Base-by-base conservation (phyloP, 495 filamentous ascomycete genomes). In the Tuber aestivum region DNA sequence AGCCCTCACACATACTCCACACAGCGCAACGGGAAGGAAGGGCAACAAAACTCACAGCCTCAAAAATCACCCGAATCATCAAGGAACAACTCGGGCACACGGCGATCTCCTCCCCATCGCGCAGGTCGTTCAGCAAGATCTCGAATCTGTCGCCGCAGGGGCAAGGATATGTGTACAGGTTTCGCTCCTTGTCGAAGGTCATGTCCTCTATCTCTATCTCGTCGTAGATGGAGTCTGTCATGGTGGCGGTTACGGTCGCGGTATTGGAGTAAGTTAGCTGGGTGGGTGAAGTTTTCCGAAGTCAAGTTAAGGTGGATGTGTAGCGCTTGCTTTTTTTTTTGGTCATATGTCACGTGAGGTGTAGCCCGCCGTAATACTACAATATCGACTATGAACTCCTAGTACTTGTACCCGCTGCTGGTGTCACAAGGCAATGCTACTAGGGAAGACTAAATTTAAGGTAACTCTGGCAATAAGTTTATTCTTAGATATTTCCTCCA, bases 151-250 rank as follows among this genome's bases (percentile, higher is more conserved):
- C 95, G 84, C 95, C 95, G 84, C 95, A 99, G 0, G 95, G 95
- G 83, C 95, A 99, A 23, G 95, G 95, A 84, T 94, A 97, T 84
- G 94, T 92, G 85, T 97, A 99, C 81, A 97, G 90, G 84, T 96
- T 90, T 35, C 93, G 87, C 4, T 87, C 87, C 38, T 90, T 85
- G 84, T 99, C 94, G 84, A 89, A 99, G 83, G 93, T 95, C 92
- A 98, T 97, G 84, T 99, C 95, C 84, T 99, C 95, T 88, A 99
- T 97, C 83, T 99, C 95, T 86, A 99, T 94, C 85, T 99, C 95
- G 85, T 99, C 95, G 87, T 99, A 99, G 82, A 97, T 92, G 74
- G 91, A 89, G 69, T 92, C 91, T 38, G 90, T 87, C 91, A 92
- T 93, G 70, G 82, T 86, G 71, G 69, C 41, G 42, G 65, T 70